Conservation (phyloP, 805 yeast genomes). For the Saturnispora ahearnii region DNA sequence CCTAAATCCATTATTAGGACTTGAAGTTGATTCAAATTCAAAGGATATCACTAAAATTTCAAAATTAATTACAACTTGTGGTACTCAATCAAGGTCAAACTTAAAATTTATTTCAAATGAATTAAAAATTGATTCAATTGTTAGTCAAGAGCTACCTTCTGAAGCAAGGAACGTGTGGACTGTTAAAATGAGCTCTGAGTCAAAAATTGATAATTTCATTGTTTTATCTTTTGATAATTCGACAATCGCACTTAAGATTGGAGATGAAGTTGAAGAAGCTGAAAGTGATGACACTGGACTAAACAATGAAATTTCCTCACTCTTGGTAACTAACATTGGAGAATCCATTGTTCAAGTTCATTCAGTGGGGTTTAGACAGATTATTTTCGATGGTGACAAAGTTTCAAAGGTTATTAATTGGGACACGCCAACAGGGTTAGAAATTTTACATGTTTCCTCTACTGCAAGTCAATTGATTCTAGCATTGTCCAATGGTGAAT, state of each 20-base stretch:
- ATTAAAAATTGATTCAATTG: slow-evolving; percentile 50
- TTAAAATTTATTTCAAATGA: slow-evolving; percentile 48
- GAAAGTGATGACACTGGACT: slow-evolving; percentile 41
- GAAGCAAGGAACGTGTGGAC: slow-evolving; percentile 58
- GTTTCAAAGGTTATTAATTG: slow-evolving; percentile 44
- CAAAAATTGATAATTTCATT: slow-evolving; percentile 50
- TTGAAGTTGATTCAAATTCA: slow-evolving; percentile 29
- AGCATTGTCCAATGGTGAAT: slow-evolving; percentile 61
- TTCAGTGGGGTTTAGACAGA: slow-evolving; percentile 57
- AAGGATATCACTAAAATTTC: slow-evolving; percentile 21
- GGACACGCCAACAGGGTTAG: slow-evolving; percentile 74
- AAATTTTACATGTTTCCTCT: slow-evolving; percentile 48
- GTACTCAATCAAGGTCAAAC: slow-evolving; percentile 36
- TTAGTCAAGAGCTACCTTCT: slow-evolving; percentile 68
- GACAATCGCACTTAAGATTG: slow-evolving; percentile 67
- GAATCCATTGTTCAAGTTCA: slow-evolving; percentile 64
- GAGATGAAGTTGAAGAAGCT: slow-evolving; percentile 73
- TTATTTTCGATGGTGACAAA: slow-evolving; percentile 28
- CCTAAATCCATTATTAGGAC: slow-evolving; percentile 45
- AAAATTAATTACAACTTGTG: slow-evolving; percentile 34
- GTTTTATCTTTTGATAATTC: slow-evolving; percentile 56
- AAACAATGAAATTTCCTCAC: slow-evolving; percentile 46
- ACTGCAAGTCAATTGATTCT: slow-evolving; percentile 62
- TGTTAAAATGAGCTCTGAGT: slow-evolving; percentile 36
- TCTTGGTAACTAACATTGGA: slow-evolving; percentile 66